Base-by-base conservation (phyloP, 768 basidiomycete genomes). In the Phaffia tasmanica region DNA sequence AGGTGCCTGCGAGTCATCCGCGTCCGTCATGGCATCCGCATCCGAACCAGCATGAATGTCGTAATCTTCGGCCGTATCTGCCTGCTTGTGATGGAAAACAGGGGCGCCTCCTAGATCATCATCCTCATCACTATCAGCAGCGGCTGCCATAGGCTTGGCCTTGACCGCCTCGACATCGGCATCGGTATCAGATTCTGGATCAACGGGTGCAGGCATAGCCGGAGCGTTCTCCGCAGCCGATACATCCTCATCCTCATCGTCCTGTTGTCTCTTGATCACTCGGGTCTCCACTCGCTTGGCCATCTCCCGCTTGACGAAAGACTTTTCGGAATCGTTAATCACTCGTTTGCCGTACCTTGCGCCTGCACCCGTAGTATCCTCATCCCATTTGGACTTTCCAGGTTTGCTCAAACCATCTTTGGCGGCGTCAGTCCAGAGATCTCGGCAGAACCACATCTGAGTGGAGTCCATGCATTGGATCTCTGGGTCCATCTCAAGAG, bases 371-470 rank as follows among this genome's bases (percentile, higher is more conserved):
- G 23, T 5, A 14, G 3, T 55, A 32, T 56, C 11, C 29, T 42
- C 23, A 21, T n/a, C 53, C 53, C 8, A 15, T 15, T 21, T 75
- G 75, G 23, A 71, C 71, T 67, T 76, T 11, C 35, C 11, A 4
- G 35, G 35, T 4, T 42, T 42, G 4, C 11, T 77, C 62, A 79
- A 70, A 25, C 85, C 86, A 58, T 88, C 87, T 30, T 81, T 79
- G 0, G 94, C 94, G 56, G 86, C 86, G 70, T 83, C 82, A n/a
- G 90, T 82, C 95, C 95, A 99, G 49, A 99, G 80, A 76, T 99
- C 95, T 48, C 95, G 79, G 72, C 95, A 99, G 79, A 99, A 98
- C 88, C 89, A 98, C 46, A 93, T 91, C 76, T 99, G 95, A 48
- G 85, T 88, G 73, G 89, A 93, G 76, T 98, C 95, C 72, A 97